A percentile compares a stretch with the other conserved stretches of the same genome.
Evolutionary conservation across 257 asterid genomes (phyloP).

Genomic region (Oldenlandia corymbosa): DNA sequence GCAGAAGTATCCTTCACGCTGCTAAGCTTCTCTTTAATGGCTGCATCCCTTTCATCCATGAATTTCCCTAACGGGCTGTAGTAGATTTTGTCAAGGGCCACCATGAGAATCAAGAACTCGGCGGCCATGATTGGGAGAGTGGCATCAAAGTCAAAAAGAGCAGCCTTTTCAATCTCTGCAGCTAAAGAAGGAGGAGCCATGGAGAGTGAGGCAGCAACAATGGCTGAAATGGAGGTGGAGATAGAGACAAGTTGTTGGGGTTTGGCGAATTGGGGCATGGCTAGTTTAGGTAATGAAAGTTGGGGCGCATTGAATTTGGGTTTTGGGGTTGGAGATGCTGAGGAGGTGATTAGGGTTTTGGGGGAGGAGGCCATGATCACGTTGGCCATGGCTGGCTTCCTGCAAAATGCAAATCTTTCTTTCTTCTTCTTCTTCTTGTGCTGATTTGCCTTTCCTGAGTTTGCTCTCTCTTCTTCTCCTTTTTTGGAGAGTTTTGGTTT

Average conservation of each 20-base stretch:
- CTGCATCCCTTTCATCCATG: slow-evolving; percentile 89
- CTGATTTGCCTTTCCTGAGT: too few relatives aligned
- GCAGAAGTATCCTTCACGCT: slow-evolving; percentile 85
- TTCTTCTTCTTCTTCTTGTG: too few relatives aligned
- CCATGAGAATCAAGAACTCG: slow-evolving; percentile 74
- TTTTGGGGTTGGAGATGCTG: slow-evolving; percentile 38
- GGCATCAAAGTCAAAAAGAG: slow-evolving; percentile 79
- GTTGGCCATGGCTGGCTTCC: slow-evolving; percentile 50
- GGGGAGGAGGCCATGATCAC: slow-evolving; percentile 76
- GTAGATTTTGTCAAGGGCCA: slow-evolving; percentile 86
- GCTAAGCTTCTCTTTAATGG: slow-evolving; percentile 57
- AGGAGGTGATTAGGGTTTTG: slow-evolving; percentile 37
- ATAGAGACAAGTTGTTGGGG: slow-evolving; percentile 34
- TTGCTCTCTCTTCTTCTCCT: too few relatives aligned
- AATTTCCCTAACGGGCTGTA: slow-evolving; percentile 76
- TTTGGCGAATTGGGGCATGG: slow-evolving; percentile 37
- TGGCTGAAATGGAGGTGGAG: slow-evolving; percentile 31
- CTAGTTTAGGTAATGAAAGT: slow-evolving; percentile 37
- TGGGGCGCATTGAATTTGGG: slow-evolving; percentile 26
- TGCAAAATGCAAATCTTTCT: too few relatives aligned
- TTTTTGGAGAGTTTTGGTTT: too few relatives aligned
- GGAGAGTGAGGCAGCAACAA: slow-evolving; percentile 58
- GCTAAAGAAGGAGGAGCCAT: slow-evolving; percentile 78
- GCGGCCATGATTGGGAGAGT: slow-evolving; percentile 77
- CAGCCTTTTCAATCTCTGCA: slow-evolving; percentile 64